A percentile compares a stretch with the other conserved stretches of the same genome.
phyloP scores from a whole-genome alignment of 2,329 filamentous ascomycete genomes.

The Ophiostoma ips region DNA sequence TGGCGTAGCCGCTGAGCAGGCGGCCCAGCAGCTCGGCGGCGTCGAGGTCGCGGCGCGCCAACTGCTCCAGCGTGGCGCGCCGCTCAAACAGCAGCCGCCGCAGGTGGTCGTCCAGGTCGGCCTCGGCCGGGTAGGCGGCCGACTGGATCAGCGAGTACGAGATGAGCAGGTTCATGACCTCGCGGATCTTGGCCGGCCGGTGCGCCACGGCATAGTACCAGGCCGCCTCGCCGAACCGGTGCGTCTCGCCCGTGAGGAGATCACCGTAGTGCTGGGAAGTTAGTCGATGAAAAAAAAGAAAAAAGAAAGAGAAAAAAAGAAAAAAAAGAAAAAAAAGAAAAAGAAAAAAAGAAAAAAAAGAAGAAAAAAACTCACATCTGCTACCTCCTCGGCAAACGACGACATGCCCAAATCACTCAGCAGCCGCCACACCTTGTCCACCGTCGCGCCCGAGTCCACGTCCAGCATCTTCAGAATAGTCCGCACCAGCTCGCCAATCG shows the following conservation, averaged over 20 bases:
- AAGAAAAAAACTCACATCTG: conserved; percentile 49
- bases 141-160: conserved; percentile 81
- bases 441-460: conserved; percentile 53
- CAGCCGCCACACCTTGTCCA: conserved; percentile 70
- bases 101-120: conserved; percentile 61
- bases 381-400: conserved; percentile 64
- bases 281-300: no score
- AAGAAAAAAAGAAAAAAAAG: no score
- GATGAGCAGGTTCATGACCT: conserved; percentile 75
- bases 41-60: conserved; percentile 62
- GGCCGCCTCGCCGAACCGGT: conserved; percentile 72
- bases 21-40: conserved; percentile 73
- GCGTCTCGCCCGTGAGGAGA: conserved; percentile 53
- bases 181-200: conserved; percentile 61
- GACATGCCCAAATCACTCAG: conserved; percentile 67
- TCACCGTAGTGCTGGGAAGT: conserved; percentile 62
- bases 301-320: no score
- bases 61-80: conserved; percentile 53
- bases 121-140: conserved; percentile 57
- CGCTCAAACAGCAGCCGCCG: conserved; percentile 56
- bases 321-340: no score
- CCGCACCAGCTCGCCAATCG: conserved; percentile 57
- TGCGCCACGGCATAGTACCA: conserved; percentile 87
- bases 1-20: conserved; percentile 84
- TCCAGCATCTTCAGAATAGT: conserved; percentile 48